Evolutionary conservation across 2,329 filamentous ascomycete species (phyloP), one percentile per base, ranked within the genome.

Genomic region (Periconia sp.): DNA sequence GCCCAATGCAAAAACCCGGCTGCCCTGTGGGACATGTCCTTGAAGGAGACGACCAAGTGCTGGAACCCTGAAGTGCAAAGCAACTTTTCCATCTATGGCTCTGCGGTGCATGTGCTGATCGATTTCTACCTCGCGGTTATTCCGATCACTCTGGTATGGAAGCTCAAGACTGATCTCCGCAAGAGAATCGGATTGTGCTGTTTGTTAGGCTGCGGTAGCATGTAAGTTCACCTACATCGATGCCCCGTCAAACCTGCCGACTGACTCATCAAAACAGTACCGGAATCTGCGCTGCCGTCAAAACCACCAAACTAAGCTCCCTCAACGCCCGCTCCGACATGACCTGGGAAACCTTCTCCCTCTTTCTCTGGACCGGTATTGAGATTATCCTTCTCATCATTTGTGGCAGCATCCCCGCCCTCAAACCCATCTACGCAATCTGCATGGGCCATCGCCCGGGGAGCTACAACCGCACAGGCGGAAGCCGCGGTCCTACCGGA

Each of bases 351-450:
- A 63, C 58, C 11, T 60, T 55, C 42, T 44, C 50, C 2, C 52
- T 64, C 1, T 61, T 59, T 45, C 46, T 63, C 19, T 63, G 61
- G 61, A 62, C 59, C 35, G 59, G 60, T 15, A 61, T 61, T 48
- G 62, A 63, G 41, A 55, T 63, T 42, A 60, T 60, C 30, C 55
- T 63, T 20, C 52, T 57, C 30, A 60, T 64, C 20, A 35, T 64
- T 23, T 63, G 58, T 47, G 62, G 58, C 18, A 61, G 58, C 3
- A 59, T 64, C 27, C 62, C 62, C 10, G 59, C 62, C 5, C 51
- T 63, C 11, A 62, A 61, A 47, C 62, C 62, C n/a, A 49, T 65
- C 44, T 64, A 65, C 55, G 55, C 47, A 2, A 46, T 62, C 8
- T 62, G 60, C 37, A 58, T 62, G 56, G 57, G 60, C 3, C 53